Evolutionary conservation across 345 rosid species (phyloP).

Genomic region (Psidium guajava): DNA sequence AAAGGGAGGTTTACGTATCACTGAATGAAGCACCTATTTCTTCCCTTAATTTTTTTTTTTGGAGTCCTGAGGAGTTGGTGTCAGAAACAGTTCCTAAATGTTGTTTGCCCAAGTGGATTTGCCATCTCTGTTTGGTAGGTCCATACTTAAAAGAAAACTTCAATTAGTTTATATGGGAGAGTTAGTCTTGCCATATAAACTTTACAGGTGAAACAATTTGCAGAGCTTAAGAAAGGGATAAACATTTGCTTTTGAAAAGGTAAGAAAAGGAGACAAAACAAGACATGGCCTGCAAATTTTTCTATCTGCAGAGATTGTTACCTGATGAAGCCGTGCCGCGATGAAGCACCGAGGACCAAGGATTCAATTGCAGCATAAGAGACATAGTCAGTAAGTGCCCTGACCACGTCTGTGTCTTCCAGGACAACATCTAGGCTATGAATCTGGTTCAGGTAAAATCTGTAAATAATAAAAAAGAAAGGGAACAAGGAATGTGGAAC

Average conservation of each 20-base stretch:
- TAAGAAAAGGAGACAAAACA: not conserved
- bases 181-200: not conserved
- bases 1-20: not conserved
- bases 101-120: not conserved
- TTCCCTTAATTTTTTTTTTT: not conserved
- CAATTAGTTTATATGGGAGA: not conserved
- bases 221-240: not conserved
- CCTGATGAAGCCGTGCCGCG: conserved; percentile 69
- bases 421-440: conserved; percentile 51
- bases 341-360: conserved; percentile 73
- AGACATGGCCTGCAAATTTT: not conserved
- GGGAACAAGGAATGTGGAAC: not conserved
- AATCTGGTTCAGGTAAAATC: conserved; percentile 22
- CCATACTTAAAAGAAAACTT: not conserved
- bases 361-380: conserved; percentile 59
- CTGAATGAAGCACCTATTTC: not conserved
- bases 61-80: not conserved
- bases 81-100: not conserved
- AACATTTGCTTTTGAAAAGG: not conserved
- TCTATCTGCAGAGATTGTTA: not conserved
- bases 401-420: conserved; percentile 53
- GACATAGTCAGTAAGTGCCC: conserved; percentile 63
- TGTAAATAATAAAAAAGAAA: not conserved
- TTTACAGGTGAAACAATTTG: not conserved
- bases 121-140: not conserved